Base-by-base conservation (phyloP, 2,329 filamentous ascomycete genomes). In the Aspergillus hortae region DNA sequence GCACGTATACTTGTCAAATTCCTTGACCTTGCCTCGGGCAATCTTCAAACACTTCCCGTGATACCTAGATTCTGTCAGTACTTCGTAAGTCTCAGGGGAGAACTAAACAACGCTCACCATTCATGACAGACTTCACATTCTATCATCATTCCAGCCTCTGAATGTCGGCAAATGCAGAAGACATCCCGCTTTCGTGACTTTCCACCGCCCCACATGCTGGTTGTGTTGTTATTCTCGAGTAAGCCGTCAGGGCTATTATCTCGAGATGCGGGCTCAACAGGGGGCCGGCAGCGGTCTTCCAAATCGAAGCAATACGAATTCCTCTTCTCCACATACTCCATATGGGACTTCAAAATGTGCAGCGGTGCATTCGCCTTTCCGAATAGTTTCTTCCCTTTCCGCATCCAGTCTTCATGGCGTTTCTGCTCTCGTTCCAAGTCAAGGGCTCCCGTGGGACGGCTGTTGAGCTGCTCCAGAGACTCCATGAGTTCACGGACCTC, bases 121-220 rank as follows among this genome's bases (percentile, higher is more conserved):
- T 99, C 94, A 65, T 96, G 92, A 72, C 94, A 99, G 36, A 96
- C 80, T 69, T 97, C 94, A 69, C 94, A 99, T 73, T 99, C 94
- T 63, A 99, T 97, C 94, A 99, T 99, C 88, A 97, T 95, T 47
- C 94, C 94, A 35, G 92, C 91, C 72, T 99, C 94, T 6, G 90
- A 84, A 57, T 87, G 90, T 54, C 94, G 85, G 73, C 94, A 99
- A 60, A 99, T 96, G 71, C 94, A 99, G 70, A 97, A 99, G 0
- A 97, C 92, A 67, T 97, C 92, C 75, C 85, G 67, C 77, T 81
- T 77, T 50, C 67, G 69, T 51, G 62, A 88, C 80, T 62, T 87
- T 78, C 62, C 69, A 35, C 67, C 65, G 43, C 65, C 64, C 68
- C 71, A 73, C 52, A 66, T 61, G 40, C 61, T 69, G 12, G 58